These are phyloP conservation scores for Boletus sp. DNA, from an alignment of 768 basidiomycete species.

Conservation along the genomic window DNA sequence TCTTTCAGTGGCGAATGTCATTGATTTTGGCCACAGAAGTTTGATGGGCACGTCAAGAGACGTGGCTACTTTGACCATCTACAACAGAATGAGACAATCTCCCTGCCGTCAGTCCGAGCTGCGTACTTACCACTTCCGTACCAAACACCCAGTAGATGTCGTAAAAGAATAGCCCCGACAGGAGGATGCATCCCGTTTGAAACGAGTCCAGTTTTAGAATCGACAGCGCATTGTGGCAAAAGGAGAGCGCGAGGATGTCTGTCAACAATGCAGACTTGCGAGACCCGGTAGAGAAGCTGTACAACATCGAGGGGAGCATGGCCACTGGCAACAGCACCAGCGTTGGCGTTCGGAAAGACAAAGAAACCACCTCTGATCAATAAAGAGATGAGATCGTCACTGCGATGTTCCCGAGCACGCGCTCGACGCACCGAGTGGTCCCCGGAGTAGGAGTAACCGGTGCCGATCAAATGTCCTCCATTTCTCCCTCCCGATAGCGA, in stretches of 20 bases:
- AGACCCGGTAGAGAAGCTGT: slow-evolving; percentile 42
- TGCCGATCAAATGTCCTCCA: slow-evolving; percentile 59
- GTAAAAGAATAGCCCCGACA: slow-evolving; percentile 86
- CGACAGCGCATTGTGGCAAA: slow-evolving; percentile 75
- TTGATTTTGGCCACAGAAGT: slow-evolving; percentile 78
- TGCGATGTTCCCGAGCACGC: background rate
- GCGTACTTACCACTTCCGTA: slow-evolving; percentile 68
- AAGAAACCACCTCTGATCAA: slow-evolving; percentile 31
- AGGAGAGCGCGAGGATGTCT: slow-evolving; percentile 72
- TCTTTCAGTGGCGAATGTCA: slow-evolving; percentile 41
- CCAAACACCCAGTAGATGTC: slow-evolving; percentile 97
- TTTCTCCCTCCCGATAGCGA: slow-evolving; percentile 43
- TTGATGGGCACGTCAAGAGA: slow-evolving; percentile 91
- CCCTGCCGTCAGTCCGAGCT: background rate
- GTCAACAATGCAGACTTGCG: slow-evolving; percentile 70
- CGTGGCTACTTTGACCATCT: slow-evolving; percentile 95
- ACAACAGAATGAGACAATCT: background rate
- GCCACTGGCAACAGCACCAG: slow-evolving; percentile 56
- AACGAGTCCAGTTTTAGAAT: slow-evolving; percentile 87
- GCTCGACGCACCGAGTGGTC: slow-evolving; percentile 40
- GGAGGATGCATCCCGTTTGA: slow-evolving; percentile 75
- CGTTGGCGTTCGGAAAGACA: slow-evolving; percentile 59
- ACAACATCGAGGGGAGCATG: slow-evolving; percentile 61
- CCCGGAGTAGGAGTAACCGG: slow-evolving; percentile 44
- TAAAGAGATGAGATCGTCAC: slow-evolving; percentile 3